A percentile compares a stretch with the other conserved stretches of the same genome.
Conservation (phyloP, 345 rosid species). For the Combretum micranthum region DNA sequence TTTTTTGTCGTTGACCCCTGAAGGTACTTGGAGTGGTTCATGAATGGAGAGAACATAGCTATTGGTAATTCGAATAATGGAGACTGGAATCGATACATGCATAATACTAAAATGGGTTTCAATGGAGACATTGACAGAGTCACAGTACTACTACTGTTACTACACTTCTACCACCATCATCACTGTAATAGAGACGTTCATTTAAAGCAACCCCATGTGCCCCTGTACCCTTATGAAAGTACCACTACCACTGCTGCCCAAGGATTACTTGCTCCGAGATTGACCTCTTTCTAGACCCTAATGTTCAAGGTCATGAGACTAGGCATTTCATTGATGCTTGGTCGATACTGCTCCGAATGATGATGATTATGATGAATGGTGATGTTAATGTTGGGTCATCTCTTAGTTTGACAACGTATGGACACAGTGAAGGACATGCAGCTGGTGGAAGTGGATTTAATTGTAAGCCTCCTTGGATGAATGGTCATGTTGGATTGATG, state of each 20-base stretch:
- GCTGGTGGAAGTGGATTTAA: conserved; percentile 16
- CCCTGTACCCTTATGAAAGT: conserved; percentile 5
- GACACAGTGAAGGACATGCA: conserved; percentile 17
- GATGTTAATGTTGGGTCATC: too few relatives aligned
- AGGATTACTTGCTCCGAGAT: conserved; percentile 19
- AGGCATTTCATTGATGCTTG: conserved; percentile 58
- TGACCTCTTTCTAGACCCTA: too few relatives aligned
- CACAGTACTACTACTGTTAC: too few relatives aligned
- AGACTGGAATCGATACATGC: too few relatives aligned
- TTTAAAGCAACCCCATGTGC: conserved; percentile 3
- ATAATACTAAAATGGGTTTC: too few relatives aligned
- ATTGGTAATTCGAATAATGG: conserved; percentile 33
- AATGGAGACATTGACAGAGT: too few relatives aligned
- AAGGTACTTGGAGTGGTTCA: conserved; percentile 76
- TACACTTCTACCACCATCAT: conserved; percentile 1
- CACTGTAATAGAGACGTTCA: conserved; percentile 6
- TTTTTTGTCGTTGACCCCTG: conserved; percentile 22
- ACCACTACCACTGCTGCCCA: too few relatives aligned
- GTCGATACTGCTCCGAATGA: conserved; percentile 22
- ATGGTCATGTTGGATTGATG: conserved; percentile 26
- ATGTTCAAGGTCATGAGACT: conserved; percentile 48
- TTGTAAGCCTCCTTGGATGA: conserved; percentile 37
- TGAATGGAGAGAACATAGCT: conserved; percentile 41
- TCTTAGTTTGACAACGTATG: conserved; percentile 55
- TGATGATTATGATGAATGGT: not conserved